Conservation (phyloP, 345 rosid species). For the Populus deltoides region DNA sequence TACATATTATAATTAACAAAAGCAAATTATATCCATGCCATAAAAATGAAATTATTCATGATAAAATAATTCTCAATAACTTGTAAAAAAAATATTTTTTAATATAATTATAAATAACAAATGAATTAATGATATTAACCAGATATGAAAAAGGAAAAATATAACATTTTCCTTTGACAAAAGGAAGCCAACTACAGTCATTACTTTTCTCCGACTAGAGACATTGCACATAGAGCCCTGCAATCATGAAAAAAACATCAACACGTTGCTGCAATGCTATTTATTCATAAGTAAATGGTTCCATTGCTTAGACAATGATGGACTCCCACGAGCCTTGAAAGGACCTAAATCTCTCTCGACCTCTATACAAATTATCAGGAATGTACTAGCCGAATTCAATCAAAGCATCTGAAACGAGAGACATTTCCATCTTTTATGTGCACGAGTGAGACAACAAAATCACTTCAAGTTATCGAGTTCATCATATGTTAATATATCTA, state of each 20-base stretch:
- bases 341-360: background rate
- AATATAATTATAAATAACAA: too few species aligned
- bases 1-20: background rate
- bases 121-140: too few species aligned
- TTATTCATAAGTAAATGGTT: background rate
- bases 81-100: too few species aligned
- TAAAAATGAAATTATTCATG: too few species aligned
- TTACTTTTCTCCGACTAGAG: too few species aligned
- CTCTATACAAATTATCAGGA: background rate
- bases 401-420: background rate
- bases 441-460: background rate
- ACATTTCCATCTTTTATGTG: background rate
- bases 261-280: background rate
- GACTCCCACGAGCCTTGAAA: background rate
- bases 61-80: too few species aligned
- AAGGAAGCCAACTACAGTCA: too few species aligned
- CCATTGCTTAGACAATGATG: background rate
- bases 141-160: background rate
- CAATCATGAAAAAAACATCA: background rate
- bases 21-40: too few species aligned
- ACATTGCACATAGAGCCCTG: too few species aligned
- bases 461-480: background rate
- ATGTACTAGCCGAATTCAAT: background rate
- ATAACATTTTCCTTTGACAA: too few species aligned
- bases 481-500: background rate